Base-by-base conservation (phyloP, 2,329 filamentous ascomycete species). In the Leptodontidium sp. region DNA sequence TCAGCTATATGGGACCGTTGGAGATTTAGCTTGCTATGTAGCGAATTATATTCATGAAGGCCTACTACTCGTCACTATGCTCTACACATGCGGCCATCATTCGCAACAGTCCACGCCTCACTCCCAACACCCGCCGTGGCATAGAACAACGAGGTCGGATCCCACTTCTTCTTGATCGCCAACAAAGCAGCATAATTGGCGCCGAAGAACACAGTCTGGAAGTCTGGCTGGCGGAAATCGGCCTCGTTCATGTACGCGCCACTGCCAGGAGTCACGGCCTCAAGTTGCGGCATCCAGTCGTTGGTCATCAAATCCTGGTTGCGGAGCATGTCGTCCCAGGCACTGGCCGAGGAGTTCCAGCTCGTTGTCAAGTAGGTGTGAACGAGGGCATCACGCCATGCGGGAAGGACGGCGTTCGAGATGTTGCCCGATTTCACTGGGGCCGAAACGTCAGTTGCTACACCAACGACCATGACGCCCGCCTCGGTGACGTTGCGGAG, bases 241-340 rank as follows among this genome's bases (percentile, higher is more conserved):
- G 82, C 84, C 77, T 88, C 86, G 72, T 86, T 87, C 79, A 84
- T 79, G 75, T 86, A 86, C 1, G 81, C 77, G 2, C 82, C 83
- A 9, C 79, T 78, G 0, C 79, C 80, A 0, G 83, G 82, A 0
- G 83, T 82, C 6, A 81, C 77, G 1, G 72, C 77, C 70, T 80
- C 77, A 15, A 82, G 72, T 61, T 74, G 75, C 21, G 77, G 77
- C 62, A 78, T 73, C 63, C 77, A 73, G 24, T 74, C 72, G 55
- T 79, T 65, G 17, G 80, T 81, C 45, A 81, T 73, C 29, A 73
- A 71, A 63, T 75, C 73, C 38, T 80, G 70, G 1, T 67, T 29
- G 64, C 69, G 76, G 63, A 78, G 57, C 68, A 78, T 78, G n/a
- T 74, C 74, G 7, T 73, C 70, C 72, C 70, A 76, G 9, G 74